These are phyloP conservation scores for Aspergillus leporis DNA, from an alignment of 495 filamentous ascomycete genomes.

Conservation along the genomic window DNA sequence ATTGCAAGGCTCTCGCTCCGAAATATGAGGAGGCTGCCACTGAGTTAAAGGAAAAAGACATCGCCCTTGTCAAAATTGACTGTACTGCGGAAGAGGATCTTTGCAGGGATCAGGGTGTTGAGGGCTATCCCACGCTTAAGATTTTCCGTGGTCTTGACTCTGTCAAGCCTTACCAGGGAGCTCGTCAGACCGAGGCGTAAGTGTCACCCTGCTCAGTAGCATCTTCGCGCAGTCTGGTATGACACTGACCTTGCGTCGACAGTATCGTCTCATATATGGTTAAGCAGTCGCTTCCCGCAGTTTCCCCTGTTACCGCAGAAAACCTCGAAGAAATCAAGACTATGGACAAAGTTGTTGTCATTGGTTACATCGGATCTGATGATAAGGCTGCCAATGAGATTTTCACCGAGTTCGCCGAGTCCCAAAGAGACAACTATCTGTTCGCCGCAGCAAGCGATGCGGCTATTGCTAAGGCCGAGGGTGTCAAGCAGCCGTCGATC, in stretches of 20 bases:
- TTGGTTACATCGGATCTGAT: slow-evolving; percentile 81
- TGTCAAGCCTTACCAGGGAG: slow-evolving; percentile 78
- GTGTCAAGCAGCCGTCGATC: slow-evolving; percentile 79
- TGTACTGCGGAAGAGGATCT: slow-evolving; percentile 93
- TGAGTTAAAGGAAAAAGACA: slow-evolving; percentile 91
- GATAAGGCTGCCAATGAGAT: slow-evolving; percentile 84
- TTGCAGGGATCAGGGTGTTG: slow-evolving; percentile 85
- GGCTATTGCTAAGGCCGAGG: slow-evolving; percentile 83
- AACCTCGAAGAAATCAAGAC: slow-evolving; percentile 95
- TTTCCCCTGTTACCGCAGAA: slow-evolving; percentile 76
- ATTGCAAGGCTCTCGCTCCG: slow-evolving; percentile 93
- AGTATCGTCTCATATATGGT: slow-evolving; percentile 98
- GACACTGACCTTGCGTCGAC: slow-evolving; percentile 27
- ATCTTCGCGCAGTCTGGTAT: background rate
- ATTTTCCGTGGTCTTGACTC: slow-evolving; percentile 95
- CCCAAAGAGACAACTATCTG: slow-evolving; percentile 84
- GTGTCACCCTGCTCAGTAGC: slow-evolving; percentile 29
- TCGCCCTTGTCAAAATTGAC: slow-evolving; percentile 90
- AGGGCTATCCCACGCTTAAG: slow-evolving; percentile 98
- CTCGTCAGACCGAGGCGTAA: slow-evolving; percentile 87
- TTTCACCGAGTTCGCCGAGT: slow-evolving; percentile 78
- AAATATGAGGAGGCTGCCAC: slow-evolving; percentile 95
- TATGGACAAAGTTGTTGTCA: slow-evolving; percentile 91
- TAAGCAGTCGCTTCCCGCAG: slow-evolving; percentile 94
- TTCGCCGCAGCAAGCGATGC: slow-evolving; percentile 86